Conservation (phyloP, 192 early-diverging fungal species). For the Gigaspora rosea region DNA sequence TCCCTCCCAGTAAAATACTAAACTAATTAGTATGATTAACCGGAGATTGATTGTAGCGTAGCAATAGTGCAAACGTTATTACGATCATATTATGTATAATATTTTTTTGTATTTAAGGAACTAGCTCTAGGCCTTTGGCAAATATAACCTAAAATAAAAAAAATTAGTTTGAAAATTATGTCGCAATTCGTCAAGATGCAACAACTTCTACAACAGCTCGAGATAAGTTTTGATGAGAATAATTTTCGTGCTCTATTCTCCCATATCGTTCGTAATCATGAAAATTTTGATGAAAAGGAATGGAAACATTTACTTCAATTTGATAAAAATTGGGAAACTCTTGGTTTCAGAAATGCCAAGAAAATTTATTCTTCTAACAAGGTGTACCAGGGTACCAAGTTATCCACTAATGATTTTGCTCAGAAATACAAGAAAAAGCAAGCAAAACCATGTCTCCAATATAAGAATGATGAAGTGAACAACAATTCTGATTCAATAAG, state of each 20-base stretch:
- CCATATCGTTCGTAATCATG: background rate
- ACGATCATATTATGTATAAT: no score
- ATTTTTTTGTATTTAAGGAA: no score
- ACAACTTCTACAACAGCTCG: background rate
- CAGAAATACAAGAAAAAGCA: background rate
- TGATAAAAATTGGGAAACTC: conserved; percentile 5
- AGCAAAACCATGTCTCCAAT: background rate
- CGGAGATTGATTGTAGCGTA: no score
- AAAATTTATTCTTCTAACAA: conserved; percentile 11
- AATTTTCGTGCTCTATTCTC: conserved; percentile 6
- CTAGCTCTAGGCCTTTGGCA: no score
- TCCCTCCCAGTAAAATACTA: no score
- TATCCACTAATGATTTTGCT: background rate
- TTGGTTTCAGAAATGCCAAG: background rate
- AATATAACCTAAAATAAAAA: no score
- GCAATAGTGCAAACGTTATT: no score
- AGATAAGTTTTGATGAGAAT: background rate
- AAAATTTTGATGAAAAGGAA: conserved; percentile 5
- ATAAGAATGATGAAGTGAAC: background rate
- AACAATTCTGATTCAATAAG: conserved; percentile 10
- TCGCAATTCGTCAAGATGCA: background rate
- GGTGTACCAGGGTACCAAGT: background rate
- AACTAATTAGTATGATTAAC: no score
- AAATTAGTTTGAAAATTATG: background rate
- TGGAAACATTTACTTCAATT: conserved; percentile 8